These are phyloP conservation scores for Rutstroemia sp. DNA, from an alignment of 2,329 filamentous ascomycete species.

Conservation along the genomic window DNA sequence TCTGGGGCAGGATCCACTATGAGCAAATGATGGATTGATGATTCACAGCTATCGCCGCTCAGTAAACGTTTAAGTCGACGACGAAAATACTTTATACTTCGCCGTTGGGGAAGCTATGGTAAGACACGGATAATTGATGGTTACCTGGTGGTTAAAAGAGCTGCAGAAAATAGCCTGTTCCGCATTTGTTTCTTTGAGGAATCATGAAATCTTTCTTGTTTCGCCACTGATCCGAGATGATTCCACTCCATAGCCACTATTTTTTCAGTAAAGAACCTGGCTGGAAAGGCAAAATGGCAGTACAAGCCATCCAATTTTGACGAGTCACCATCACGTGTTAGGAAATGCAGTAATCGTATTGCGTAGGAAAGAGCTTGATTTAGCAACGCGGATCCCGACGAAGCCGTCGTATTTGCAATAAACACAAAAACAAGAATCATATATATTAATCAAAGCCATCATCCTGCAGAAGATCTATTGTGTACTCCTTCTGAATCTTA, in stretches of 20 bases:
- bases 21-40: not conserved
- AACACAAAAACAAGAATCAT: not conserved
- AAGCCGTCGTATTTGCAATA: slow-evolving; percentile 3
- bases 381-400: slow-evolving; percentile 3
- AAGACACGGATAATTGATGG: not conserved
- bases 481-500: not conserved
- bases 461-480: not conserved
- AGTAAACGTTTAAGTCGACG: not conserved
- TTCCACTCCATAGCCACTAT: slow-evolving; percentile 2
- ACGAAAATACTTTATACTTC: too few relatives aligned
- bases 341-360: not conserved
- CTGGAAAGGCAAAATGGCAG: not conserved
- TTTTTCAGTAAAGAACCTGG: not conserved
- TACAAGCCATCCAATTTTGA: too few relatives aligned
- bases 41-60: too few relatives aligned
- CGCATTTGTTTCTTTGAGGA: not conserved
- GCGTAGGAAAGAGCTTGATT: slow-evolving; percentile 5
- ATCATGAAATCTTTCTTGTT: slow-evolving; percentile 6
- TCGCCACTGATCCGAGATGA: not conserved
- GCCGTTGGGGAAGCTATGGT: too few relatives aligned
- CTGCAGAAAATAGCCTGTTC: not conserved
- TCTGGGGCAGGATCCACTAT: not conserved
- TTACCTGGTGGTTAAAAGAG: too few relatives aligned
- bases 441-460: not conserved
- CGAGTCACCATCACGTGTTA: too few relatives aligned